Evolutionary conservation across 2,329 filamentous ascomycete genomes (phyloP), one percentile per base, ranked within the genome.

Genomic region (Aureobasidium sp.): DNA sequence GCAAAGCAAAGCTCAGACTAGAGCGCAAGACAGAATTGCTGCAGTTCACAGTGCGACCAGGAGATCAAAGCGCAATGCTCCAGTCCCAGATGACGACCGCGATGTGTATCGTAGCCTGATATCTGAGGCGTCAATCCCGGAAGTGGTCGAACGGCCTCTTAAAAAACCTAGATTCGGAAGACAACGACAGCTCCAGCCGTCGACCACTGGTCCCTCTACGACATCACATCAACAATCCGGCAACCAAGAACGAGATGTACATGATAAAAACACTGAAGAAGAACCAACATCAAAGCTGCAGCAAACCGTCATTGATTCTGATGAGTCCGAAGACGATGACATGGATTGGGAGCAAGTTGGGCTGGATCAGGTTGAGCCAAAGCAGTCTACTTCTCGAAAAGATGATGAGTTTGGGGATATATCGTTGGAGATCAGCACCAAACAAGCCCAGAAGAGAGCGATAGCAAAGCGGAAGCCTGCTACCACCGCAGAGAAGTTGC

Each of bases 261-360:
- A 57, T 8, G 36, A 41, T 36, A 20, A 47, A 5, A 29, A 12
- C n/a, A n/a, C 47, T 15, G 58, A 59, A 25, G 48, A 57, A 5
- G 60, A 64, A 29, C 12, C 48, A 17, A 7, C 39, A 31, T 25
- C 31, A 14, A 55, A 14, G 41, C 63, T 45, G 25, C 59, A 49
- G 15, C 64, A 65, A 52, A 65, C 63, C 11, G 44, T 60, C 14
- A 51, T 63, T 4, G 64, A 65, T 47, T 65, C 64, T 17, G 83
- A 84, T 64, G 82, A 82, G n/a, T 83, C 82, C 12, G 77, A 75
- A 12, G 80, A 81, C 34, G 80, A 79, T 58, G 84, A 86, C 58
- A 74, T 83, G 63, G 84, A 86, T 51, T 88, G 85, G 79, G 85
- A 88, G 72, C 84, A 86, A 65, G 78, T 86, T 49, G 78, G 80